phyloP scores from a whole-genome alignment of 23 red algal genomes.

The Gracilariopsis chorda region DNA sequence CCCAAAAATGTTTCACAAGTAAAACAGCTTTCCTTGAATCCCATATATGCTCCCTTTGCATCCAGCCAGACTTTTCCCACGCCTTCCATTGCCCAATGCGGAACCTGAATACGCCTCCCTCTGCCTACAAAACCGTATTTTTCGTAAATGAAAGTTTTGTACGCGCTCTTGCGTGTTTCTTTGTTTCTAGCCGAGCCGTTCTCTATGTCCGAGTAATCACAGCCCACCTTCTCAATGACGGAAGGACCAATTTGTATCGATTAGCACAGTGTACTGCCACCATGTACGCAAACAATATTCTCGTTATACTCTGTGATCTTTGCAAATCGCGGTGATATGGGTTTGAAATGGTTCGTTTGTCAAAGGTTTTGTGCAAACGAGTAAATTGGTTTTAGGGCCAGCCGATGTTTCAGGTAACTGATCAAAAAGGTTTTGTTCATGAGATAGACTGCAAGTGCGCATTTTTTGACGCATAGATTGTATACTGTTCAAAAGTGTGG shows the following conservation, averaged over 20 bases:
- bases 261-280: neutral
- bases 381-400: no score
- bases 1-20: neutral
- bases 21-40: neutral
- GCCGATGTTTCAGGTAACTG: no score
- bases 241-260: neutral
- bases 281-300: neutral
- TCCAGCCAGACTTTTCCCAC: neutral
- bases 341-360: no score
- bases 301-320: no score
- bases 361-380: no score
- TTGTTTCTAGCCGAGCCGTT: neutral
- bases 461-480: no score
- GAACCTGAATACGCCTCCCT: neutral
- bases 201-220: neutral
- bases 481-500: no score
- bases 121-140: neutral
- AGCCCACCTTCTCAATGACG: no score
- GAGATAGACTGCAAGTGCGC: no score
- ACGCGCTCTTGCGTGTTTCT: neutral
- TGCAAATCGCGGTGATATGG: no score
- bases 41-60: neutral
- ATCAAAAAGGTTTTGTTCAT: no score
- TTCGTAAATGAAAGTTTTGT: neutral
- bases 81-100: neutral